phyloP scores from a whole-genome alignment of 164 flowering plant genomes.

The Stephania cephalantha region DNA sequence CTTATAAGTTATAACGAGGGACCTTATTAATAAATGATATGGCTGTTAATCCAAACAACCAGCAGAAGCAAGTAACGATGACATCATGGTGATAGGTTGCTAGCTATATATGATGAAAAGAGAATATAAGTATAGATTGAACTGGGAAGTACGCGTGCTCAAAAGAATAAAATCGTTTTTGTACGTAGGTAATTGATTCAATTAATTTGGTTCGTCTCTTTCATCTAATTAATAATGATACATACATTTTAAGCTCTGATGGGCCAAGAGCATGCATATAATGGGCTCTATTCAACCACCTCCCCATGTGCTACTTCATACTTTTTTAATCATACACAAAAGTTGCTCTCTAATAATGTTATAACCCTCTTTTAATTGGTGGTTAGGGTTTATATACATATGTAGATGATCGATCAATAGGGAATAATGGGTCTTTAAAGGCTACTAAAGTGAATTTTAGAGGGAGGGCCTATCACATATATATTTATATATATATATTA shows the following conservation, averaged over 20 bases:
- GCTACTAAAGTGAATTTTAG: constrained; percentile 24
- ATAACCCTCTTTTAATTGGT: neutral
- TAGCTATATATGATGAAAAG: neutral
- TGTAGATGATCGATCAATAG: neutral
- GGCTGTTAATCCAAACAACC: neutral
- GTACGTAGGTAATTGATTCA: constrained; percentile 26
- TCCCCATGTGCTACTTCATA: constrained; percentile 48
- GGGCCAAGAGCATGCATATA: constrained; percentile 10
- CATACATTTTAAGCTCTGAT: neutral
- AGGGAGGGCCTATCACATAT: constrained; percentile 1
- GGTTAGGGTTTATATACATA: neutral
- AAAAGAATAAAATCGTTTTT: constrained; percentile 26
- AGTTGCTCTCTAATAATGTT: neutral
- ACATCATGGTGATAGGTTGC: constrained; percentile 13
- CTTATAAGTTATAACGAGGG: neutral
- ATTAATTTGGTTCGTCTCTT: neutral
- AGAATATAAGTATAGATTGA: neutral
- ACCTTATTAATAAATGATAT: neutral
- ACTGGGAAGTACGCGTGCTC: constrained; percentile 19
- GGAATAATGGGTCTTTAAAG: constrained; percentile 29
- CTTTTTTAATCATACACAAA: neutral
- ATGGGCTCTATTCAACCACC: constrained; percentile 12
- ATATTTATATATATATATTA: too few species aligned
- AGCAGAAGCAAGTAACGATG: constrained; percentile 4
- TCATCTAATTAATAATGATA: neutral